phyloP scores from a whole-genome alignment of 202 grass and related monocot species.

The Cymbopogon flexuosus region DNA sequence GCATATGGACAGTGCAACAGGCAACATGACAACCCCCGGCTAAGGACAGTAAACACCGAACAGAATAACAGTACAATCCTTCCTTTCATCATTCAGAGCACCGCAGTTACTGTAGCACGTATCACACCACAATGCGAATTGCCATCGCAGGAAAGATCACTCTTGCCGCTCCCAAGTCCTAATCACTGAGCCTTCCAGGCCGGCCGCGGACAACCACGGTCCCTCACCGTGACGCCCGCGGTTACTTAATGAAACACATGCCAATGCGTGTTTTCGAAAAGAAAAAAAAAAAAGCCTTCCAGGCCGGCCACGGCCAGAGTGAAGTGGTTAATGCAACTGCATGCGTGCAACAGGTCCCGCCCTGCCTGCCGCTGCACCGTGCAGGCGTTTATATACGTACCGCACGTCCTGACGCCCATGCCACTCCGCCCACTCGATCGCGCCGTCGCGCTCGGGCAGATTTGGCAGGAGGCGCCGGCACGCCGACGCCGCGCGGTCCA shows the following conservation, averaged over 20 bases:
- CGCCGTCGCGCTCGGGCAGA: background rate
- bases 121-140: too few relatives aligned
- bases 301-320: background rate
- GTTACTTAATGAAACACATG: too few relatives aligned
- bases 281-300: too few relatives aligned
- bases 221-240: too few relatives aligned
- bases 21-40: background rate
- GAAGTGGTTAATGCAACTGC: background rate
- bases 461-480: background rate
- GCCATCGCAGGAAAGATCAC: background rate
- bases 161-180: too few relatives aligned
- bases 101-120: too few relatives aligned
- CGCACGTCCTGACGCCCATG: background rate
- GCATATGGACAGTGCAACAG: background rate
- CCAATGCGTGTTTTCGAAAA: too few relatives aligned
- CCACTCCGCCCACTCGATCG: background rate
- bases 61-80: background rate
- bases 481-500: background rate
- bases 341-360: background rate
- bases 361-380: background rate
- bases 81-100: background rate
- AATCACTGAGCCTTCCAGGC: background rate
- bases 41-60: background rate
- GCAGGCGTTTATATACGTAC: conserved; percentile 25
- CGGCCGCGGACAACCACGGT: too few relatives aligned